Conservation (phyloP, 2,329 filamentous ascomycete species). For the Penicillium brevicompactum region DNA sequence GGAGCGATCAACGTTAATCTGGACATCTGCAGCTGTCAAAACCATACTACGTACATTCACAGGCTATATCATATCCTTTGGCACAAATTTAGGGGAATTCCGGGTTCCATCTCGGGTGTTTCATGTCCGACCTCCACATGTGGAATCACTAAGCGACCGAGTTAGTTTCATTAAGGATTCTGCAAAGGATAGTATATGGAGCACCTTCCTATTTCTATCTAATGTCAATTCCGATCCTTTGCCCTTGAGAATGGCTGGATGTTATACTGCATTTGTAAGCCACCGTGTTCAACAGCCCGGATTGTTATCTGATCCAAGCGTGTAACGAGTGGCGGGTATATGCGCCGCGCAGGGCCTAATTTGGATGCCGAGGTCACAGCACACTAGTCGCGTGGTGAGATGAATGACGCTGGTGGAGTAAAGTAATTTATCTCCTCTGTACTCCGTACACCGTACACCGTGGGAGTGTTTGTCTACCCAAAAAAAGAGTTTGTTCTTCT, state of each 20-base stretch:
- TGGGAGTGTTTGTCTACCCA: too few relatives aligned
- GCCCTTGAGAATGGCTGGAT: not conserved
- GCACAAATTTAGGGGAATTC: not conserved
- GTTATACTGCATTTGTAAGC: not conserved
- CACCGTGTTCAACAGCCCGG: not conserved
- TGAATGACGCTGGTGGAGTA: not conserved
- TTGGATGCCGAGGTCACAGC: conserved; percentile 6
- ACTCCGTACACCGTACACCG: too few relatives aligned
- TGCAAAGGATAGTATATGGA: not conserved
- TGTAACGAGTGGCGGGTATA: conserved; percentile 6
- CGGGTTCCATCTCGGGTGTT: not conserved
- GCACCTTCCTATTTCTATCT: not conserved
- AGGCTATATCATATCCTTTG: not conserved
- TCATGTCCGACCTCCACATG: conserved; percentile 1
- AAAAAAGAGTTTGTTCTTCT: not conserved
- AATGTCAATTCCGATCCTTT: not conserved
- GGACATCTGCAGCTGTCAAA: not conserved
- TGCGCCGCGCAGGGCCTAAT: not conserved
- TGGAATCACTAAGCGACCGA: not conserved
- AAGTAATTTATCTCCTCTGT: not conserved
- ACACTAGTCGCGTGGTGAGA: conserved; percentile 3
- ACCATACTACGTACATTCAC: not conserved
- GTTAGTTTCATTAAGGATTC: not conserved
- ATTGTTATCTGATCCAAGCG: conserved; percentile 6
- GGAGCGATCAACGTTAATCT: not conserved